Evolutionary conservation across 2,329 filamentous ascomycete genomes (phyloP).

Genomic region (Aspergillus spinulosporus): DNA sequence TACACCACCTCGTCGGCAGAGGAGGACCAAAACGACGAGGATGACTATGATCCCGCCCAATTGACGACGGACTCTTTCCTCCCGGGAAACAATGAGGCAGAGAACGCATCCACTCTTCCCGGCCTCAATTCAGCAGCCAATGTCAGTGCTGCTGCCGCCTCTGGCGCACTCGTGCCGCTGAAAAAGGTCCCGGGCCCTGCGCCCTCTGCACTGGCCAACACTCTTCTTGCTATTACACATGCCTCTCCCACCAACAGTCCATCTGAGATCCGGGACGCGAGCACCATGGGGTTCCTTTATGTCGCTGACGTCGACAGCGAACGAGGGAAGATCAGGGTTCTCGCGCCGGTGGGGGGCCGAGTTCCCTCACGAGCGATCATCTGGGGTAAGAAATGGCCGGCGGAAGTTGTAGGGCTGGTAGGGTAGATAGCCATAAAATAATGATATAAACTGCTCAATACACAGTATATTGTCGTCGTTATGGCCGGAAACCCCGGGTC

Average conservation of each 20-base stretch:
- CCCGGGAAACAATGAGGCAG: slow-evolving; percentile 33
- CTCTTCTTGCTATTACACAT: slow-evolving; percentile 80
- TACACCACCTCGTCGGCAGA: slow-evolving; percentile 59
- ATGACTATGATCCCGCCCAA: slow-evolving; percentile 44
- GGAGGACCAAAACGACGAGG: slow-evolving; percentile 45
- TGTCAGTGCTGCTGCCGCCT: slow-evolving; percentile 17
- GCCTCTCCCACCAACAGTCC: slow-evolving; percentile 68
- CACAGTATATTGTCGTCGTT: not conserved
- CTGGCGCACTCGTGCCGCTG: slow-evolving; percentile 40
- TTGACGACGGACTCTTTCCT: slow-evolving; percentile 38
- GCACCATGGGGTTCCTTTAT: slow-evolving; percentile 89
- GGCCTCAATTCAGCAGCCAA: slow-evolving; percentile 17
- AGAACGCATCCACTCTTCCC: slow-evolving; percentile 17
- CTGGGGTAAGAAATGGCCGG: slow-evolving; percentile 78
- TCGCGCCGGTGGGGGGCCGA: slow-evolving; percentile 80
- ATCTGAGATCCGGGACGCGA: slow-evolving; percentile 73
- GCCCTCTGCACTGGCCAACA: slow-evolving; percentile 67
- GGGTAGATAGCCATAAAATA: slow-evolving; percentile 41
- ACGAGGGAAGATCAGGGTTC: slow-evolving; percentile 73
- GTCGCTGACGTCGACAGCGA: slow-evolving; percentile 88
- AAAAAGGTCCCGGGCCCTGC: slow-evolving; percentile 65
- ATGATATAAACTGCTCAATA: not conserved
- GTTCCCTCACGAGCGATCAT: slow-evolving; percentile 78
- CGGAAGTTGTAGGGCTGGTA: slow-evolving; percentile 75
- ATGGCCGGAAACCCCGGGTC: not conserved